Base-by-base conservation (phyloP, 768 basidiomycete genomes). In the Termitomyces sp. region DNA sequence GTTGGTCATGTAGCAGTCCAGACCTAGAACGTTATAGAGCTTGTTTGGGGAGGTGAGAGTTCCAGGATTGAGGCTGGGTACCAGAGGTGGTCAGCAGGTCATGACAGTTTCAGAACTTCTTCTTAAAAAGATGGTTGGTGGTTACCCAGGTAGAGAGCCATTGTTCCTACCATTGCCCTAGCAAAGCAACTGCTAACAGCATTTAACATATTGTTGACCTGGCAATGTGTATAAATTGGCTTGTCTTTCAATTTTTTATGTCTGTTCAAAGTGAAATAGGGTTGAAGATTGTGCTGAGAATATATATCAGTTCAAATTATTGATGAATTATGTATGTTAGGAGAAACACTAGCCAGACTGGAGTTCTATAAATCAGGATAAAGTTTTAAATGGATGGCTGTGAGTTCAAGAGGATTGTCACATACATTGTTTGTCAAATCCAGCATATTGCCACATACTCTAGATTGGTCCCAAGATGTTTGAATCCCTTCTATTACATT, bases 141-240 rank as follows among this genome's bases (percentile, higher is more conserved):
- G 6, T 39, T 0, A 22, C 5, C 18, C 4, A 2, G 10, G 7
- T 2, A 4, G 18, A 58, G 18, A 15, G 5, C 5, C 45, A 28
- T 20, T 24, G 8, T 13, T 44, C 58, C 26, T 6, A 59, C 61
- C 53, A 62, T 58, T 22, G 56, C 58, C 7, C 60, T 48, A 10
- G 52, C 53, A 50, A 61, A 58, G n/a, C 60, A 61, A 24, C 28
- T 47, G 26, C 56, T 55, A 50, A 61, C 60, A 8, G 60, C 56
- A 54, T 48, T 54, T 15, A 61, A 29, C 56, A 61, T 61, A 34
- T 61, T 56, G 24, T 61, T 56, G 42, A 61, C 60, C n/a, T 61
- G 60, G 12, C 57, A 47, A 6, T 56, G 60, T 20, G 60, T 61
- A 18, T 61, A 61, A 10, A 61, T 47, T 18, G 60, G 60, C 42